Base-by-base conservation (phyloP, 306 rosid genomes). In the Cicer bijugum region DNA sequence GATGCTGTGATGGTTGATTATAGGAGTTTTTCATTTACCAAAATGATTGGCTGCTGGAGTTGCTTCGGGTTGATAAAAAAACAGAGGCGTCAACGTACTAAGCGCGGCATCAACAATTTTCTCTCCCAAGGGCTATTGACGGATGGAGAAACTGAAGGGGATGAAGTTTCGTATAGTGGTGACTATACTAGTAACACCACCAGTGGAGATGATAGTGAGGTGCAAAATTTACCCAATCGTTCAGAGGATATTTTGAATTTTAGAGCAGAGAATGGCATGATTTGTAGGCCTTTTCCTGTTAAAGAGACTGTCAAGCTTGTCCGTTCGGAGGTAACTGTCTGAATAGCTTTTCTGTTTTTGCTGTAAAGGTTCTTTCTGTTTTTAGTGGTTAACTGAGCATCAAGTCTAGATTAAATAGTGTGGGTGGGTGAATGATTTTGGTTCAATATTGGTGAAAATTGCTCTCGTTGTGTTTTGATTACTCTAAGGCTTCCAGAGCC, bases 211-310 rank as follows among this genome's bases (percentile, higher is more conserved):
- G 96, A 91, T 50, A 80, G 73, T 61, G 97, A 90, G 55, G 42
- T 77, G 42, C 93, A 76, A 5, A 44, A 48, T 69, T 72, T 77
- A 4, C 72, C 81, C 72, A 91, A 88, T 69, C 84, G 85, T 71
- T 89, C 99, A 0, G 97, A 95, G 80, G 99, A 91, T 48, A 90
- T 95, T 81, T 78, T 95, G 79, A 77, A 10, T 71, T 70, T 80
- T 53, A 90, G 90, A 82, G 87, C 76, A 16, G 87, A 87, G 82
- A 86, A 80, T 58, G 99, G 88, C 75, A 74, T 90, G 96, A 64
- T 88, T 74, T 95, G 99, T 81, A 88, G 99, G 86, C 87, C 75
- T 65, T 76, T 79, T 74, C 99, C 99, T 72, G 99, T 91, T 63
- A 94, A 91, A 84, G 96, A 91, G 77, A 94, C 96, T 39, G 20